A percentile compares a stretch with the other conserved stretches of the same genome.
phyloP scores from a whole-genome alignment of 73 alveolate genomes.

The Breviolum minutum region DNA sequence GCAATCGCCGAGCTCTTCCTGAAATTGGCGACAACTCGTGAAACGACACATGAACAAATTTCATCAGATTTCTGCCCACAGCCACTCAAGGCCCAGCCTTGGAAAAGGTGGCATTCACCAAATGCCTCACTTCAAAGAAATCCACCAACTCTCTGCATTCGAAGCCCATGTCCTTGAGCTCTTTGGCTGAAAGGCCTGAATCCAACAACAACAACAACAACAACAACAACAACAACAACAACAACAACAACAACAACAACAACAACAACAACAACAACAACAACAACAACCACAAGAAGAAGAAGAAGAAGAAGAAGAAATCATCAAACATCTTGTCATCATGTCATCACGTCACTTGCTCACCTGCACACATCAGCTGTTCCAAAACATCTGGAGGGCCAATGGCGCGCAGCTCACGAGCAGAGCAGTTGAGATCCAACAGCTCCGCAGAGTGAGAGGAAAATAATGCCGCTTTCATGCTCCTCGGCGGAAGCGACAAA shows the following conservation, averaged over 20 bases:
- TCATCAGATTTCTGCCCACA: neutral
- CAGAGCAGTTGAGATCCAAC: slow-evolving; percentile 41
- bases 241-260: slow-evolving; percentile 10
- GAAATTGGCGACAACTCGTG: neutral
- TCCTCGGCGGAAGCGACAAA: neutral
- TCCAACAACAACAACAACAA: neutral
- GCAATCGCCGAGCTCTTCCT: slow-evolving; percentile 19
- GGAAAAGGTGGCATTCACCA: slow-evolving; percentile 19
- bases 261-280: slow-evolving; percentile 7
- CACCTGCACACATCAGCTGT: neutral
- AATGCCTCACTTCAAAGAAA: slow-evolving; percentile 15
- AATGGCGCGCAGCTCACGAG: slow-evolving; percentile 41
- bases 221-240: slow-evolving; percentile 10
- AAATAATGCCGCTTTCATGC: slow-evolving; percentile 33
- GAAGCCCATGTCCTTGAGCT: slow-evolving; percentile 49
- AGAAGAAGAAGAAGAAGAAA: neutral
- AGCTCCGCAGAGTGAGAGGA: slow-evolving; percentile 43
- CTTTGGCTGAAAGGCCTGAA: slow-evolving; percentile 19
- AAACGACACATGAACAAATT: neutral
- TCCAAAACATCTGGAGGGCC: slow-evolving; percentile 34
- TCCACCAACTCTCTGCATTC: slow-evolving; percentile 33
- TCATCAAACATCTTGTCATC: neutral
- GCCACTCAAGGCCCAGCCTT: neutral
- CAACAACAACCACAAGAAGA: neutral
- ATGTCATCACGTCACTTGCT: neutral